Base-by-base conservation (phyloP, 2,329 filamentous ascomycete genomes). In the Fusarium papillatum region DNA sequence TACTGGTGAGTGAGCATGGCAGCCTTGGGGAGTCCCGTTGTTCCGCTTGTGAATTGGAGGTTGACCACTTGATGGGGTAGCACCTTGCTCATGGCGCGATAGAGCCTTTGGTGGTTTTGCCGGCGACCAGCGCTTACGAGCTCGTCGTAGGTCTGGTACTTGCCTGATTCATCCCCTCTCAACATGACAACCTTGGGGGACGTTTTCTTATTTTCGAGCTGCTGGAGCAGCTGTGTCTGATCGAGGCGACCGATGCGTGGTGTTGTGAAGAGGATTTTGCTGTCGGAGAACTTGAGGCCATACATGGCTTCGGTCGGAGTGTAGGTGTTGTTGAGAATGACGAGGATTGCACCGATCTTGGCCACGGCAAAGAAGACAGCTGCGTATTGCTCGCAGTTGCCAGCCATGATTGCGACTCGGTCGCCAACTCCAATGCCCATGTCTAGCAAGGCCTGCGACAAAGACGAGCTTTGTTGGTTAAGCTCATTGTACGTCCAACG, bases 241-340 rank as follows among this genome's bases (percentile, higher is more conserved):
- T 93, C 90, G 70, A 92, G 87, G 9, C 89, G 88, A 7, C 93
- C 93, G 69, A 95, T 95, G 17, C 84, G 88, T 61, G 90, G 90
- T 9, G 93, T 94, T 10, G 93, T 94, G 83, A 96, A 95, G 48
- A 96, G 87, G 5, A 95, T 82, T 77, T 91, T 93, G 84, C 92
- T 95, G 75, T 91, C 93, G 19, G 93, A 92, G 80, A 95, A 94
- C 66, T 89, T 88, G 34, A 96, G 83, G 13, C 93, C 94, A 82
- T 94, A 93, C 81, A 92, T 88, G 60, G 93, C 91, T 83, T 96
- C 94, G 2, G 89, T 90, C 3, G 92, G 88, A 2, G 94, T 96
- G 81, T 96, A 96, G 0, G 94, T 96, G 84, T 95, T 96, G 85
- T 96, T 96, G 76, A 96, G 86, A 55, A 95, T 95, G 34, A 95